A percentile compares a stretch with the other conserved stretches of the same genome.
Evolutionary conservation across 352 stramenopile species (phyloP).

Genomic region (Saprolegnia parasitica): DNA sequence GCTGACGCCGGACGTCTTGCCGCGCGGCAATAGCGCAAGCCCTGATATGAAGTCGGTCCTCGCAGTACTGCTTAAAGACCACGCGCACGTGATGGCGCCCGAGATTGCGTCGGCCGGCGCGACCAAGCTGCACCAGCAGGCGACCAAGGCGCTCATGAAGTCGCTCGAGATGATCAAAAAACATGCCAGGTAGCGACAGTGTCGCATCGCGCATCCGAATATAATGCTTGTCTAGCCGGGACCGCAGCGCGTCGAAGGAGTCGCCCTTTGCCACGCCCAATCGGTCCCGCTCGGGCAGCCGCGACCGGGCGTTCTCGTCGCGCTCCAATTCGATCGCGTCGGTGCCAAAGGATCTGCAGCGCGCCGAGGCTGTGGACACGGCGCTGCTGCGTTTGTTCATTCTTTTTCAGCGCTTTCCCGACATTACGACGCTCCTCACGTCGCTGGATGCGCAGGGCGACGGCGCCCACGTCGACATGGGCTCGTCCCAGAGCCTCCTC

Average conservation of each 20-base stretch:
- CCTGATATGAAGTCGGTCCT: conserved; percentile 78
- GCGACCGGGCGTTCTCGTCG: conserved; percentile 26
- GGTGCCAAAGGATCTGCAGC: conserved; percentile 55
- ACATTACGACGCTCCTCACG: conserved; percentile 62
- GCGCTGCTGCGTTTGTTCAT: conserved; percentile 77
- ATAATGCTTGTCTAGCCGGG: conserved; percentile 6
- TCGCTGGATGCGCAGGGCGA: conserved; percentile 54
- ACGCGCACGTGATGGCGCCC: conserved; percentile 42
- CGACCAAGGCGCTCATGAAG: conserved; percentile 72
- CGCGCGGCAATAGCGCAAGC: conserved; percentile 59
- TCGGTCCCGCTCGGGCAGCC: conserved; percentile 17
- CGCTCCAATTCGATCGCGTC: not conserved
- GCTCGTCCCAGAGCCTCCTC: conserved; percentile 60
- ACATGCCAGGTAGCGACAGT: conserved; percentile 58
- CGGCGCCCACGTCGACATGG: conserved; percentile 56
- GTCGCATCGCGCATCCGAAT: not conserved
- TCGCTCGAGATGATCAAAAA: conserved; percentile 80
- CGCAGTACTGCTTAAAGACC: conserved; percentile 52
- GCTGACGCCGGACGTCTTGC: conserved; percentile 78
- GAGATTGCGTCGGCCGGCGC: conserved; percentile 59
- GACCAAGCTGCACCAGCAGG: conserved; percentile 49
- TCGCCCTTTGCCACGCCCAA: not conserved
- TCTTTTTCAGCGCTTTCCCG: conserved; percentile 72
- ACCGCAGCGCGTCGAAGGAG: conserved; percentile 25
- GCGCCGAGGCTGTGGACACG: conserved; percentile 79